A percentile compares a stretch with the other conserved stretches of the same genome.
Evolutionary conservation across 768 basidiomycete genomes (phyloP).

Genomic region (Leccinum sublutescens): DNA sequence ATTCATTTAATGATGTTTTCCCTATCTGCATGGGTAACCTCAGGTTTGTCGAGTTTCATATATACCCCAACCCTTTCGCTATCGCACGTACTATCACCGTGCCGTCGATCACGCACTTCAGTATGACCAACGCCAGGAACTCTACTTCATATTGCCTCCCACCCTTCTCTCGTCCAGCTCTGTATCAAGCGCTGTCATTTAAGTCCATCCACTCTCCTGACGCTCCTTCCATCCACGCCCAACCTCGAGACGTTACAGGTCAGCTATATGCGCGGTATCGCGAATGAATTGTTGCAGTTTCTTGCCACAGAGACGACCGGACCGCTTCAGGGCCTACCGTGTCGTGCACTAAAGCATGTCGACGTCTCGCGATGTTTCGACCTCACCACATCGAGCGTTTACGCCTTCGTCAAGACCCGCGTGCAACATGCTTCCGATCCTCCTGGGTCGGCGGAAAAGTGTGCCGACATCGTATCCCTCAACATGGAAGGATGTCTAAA

Average conservation of each 20-base stretch:
- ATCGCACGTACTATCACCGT: constrained; percentile 26
- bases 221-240: constrained; percentile 34
- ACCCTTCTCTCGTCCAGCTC: constrained; percentile 40
- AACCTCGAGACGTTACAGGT: constrained; percentile 46
- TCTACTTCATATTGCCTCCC: constrained; percentile 23
- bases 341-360: constrained; percentile 49
- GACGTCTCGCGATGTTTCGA: constrained; percentile 56
- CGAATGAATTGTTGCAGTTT: constrained; percentile 42
- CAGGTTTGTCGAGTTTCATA: constrained; percentile 35
- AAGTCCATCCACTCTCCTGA: constrained; percentile 27
- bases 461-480: constrained; percentile 42
- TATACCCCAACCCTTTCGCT: background rate
- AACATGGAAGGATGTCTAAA: constrained; percentile 53
- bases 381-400: constrained; percentile 49
- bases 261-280: constrained; percentile 30
- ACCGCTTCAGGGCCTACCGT: constrained; percentile 27
- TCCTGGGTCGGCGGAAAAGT: constrained; percentile 16
- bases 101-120: constrained; percentile 31
- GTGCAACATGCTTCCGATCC: constrained; percentile 22
- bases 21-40: constrained; percentile 33
- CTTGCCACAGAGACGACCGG: constrained; percentile 30
- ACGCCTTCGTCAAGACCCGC: constrained; percentile 55
- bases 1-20: background rate
- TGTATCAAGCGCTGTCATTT: constrained; percentile 34
- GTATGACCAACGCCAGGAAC: constrained; percentile 14